Conservation (phyloP, 2,329 filamentous ascomycete genomes). For the Fusarium praegraminearum region DNA sequence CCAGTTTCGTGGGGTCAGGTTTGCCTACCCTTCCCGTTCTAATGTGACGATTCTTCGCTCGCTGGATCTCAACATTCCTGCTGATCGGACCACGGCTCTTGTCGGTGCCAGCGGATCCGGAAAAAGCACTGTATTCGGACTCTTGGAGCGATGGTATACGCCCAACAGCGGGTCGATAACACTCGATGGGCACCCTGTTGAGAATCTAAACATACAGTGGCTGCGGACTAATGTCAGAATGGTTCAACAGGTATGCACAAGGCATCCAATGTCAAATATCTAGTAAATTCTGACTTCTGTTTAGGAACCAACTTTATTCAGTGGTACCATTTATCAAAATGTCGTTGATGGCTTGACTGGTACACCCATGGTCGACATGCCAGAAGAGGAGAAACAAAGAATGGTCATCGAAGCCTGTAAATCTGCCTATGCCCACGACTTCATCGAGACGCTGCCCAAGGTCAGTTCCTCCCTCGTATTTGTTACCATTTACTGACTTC, state of each 20-base stretch:
- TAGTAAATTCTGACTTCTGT: not conserved
- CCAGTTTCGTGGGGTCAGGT: constrained; percentile 60
- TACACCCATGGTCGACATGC: constrained; percentile 52
- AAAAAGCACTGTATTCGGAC: constrained; percentile 68
- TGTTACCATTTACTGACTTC: not conserved
- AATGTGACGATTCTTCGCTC: constrained; percentile 59
- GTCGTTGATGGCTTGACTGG: constrained; percentile 61
- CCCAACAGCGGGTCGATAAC: constrained; percentile 59
- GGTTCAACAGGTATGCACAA: constrained; percentile 57
- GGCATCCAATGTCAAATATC: fast-evolving
- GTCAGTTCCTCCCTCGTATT: not conserved
- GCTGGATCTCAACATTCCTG: constrained; percentile 58
- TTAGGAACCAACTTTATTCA: constrained; percentile 66
- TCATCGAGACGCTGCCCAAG: constrained; percentile 62
- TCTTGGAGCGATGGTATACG: constrained; percentile 72
- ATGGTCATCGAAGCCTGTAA: constrained; percentile 62
- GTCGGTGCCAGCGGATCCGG: constrained; percentile 70
- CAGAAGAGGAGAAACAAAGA: constrained; percentile 58
- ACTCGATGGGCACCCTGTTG: constrained; percentile 59
- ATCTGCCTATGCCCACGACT: constrained; percentile 65
- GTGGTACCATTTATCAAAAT: constrained; percentile 65
- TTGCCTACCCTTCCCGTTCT: constrained; percentile 69
- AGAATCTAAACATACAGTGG: constrained; percentile 63
- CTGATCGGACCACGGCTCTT: constrained; percentile 64
- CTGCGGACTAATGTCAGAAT: constrained; percentile 64